Percentiles rank a stretch among this genome's conserved stretches.
These are phyloP conservation scores for Colletotrichum sp. DNA, from an alignment of 2,329 filamentous ascomycete genomes.

Conservation along the genomic window DNA sequence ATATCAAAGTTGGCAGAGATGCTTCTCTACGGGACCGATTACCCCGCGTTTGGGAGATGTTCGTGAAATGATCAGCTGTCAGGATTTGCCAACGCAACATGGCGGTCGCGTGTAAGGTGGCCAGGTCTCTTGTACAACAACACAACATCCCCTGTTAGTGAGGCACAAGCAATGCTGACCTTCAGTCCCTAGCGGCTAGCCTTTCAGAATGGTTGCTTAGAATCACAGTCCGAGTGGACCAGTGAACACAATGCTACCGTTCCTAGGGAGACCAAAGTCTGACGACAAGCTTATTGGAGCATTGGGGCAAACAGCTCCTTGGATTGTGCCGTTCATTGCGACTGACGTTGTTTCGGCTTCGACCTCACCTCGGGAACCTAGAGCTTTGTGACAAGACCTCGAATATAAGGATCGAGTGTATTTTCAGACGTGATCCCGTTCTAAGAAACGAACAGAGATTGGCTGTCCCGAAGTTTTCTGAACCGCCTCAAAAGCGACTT, in stretches of 20 bases:
- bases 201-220: neutral
- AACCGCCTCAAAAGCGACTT: rapidly evolving
- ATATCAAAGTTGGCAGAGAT: no score
- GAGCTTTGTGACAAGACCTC: rapidly evolving
- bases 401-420: rapidly evolving
- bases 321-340: neutral
- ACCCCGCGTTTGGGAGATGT: neutral
- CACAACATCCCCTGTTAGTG: rapidly evolving
- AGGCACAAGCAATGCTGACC: neutral
- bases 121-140: neutral
- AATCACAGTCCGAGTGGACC: neutral
- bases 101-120: neutral
- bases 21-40: neutral
- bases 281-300: neutral
- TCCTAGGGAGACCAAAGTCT: neutral
- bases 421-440: neutral
- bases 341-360: neutral
- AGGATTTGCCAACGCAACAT: neutral
- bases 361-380: rapidly evolving
- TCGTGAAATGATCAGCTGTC: neutral
- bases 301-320: rapidly evolving
- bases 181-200: neutral
- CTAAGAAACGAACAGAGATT: rapidly evolving
- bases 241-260: neutral
- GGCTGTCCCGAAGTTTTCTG: rapidly evolving